Evolutionary conservation across 140 eudicot genomes (phyloP).

Genomic region (Bidens hawaiensis): DNA sequence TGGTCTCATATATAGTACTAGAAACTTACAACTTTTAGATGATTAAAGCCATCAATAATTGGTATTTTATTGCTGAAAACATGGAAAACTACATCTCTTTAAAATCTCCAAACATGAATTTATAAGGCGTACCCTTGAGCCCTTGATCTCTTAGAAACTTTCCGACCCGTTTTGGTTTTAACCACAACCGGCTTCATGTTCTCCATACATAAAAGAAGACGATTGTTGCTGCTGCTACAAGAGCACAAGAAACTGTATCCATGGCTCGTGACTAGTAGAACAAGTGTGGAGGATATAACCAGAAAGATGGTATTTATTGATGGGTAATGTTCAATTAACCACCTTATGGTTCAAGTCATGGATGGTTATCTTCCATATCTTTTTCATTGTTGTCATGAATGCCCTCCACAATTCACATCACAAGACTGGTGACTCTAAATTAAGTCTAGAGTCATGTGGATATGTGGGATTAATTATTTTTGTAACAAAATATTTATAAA

Average conservation of each 20-base stretch:
- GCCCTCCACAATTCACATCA: not conserved
- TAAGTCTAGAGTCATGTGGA: too few relatives aligned
- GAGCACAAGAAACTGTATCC: slow-evolving; percentile 2
- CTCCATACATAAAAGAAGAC: slow-evolving; percentile 4
- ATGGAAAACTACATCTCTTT: slow-evolving; percentile 31
- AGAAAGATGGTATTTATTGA: not conserved
- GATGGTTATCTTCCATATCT: not conserved
- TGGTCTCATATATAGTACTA: not conserved
- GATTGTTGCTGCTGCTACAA: slow-evolving; percentile 5
- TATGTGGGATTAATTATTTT: not conserved
- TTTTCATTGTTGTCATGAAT: not conserved
- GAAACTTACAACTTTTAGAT: slow-evolving; percentile 13
- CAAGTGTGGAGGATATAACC: not conserved
- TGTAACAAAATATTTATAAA: too few relatives aligned
- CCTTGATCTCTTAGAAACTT: slow-evolving; percentile 44
- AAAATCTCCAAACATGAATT: slow-evolving; percentile 41
- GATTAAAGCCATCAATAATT: slow-evolving; percentile 20
- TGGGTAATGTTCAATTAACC: not conserved
- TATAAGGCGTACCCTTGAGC: slow-evolving; percentile 41
- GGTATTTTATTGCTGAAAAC: slow-evolving; percentile 9
- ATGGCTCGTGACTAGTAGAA: not conserved
- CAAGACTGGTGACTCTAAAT: too few relatives aligned
- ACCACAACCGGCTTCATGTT: slow-evolving; percentile 32
- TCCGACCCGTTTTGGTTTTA: slow-evolving; percentile 49
- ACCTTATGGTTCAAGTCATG: slow-evolving; percentile 5